Evolutionary conservation across 2,329 filamentous ascomycete species (phyloP).

Genomic region (Talaromyces sp.): DNA sequence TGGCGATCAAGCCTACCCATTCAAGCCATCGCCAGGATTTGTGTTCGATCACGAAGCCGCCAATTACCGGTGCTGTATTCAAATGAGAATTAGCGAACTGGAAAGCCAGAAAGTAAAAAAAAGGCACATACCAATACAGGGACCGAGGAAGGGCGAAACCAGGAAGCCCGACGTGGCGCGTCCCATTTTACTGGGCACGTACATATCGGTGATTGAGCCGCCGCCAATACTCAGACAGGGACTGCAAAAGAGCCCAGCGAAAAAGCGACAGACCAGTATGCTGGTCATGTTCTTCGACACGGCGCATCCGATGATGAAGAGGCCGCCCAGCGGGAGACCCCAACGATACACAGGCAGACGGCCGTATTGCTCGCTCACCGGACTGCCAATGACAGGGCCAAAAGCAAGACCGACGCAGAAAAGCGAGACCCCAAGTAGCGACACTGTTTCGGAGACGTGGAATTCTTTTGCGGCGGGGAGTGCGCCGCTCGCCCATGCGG

Average conservation of each 20-base stretch:
- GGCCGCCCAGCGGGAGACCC: slow-evolving; percentile 1
- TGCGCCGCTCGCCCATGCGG: not conserved
- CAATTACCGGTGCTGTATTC: not conserved
- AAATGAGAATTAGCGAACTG: not conserved
- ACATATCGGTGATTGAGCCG: slow-evolving; percentile 65
- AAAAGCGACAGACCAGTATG: slow-evolving; percentile 19
- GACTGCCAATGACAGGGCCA: slow-evolving; percentile 19
- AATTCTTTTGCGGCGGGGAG: not conserved
- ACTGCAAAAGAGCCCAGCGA: slow-evolving; percentile 19
- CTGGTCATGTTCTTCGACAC: slow-evolving; percentile 21
- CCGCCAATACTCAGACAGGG: slow-evolving; percentile 47
- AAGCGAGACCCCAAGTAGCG: slow-evolving; percentile 6
- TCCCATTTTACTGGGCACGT: not conserved
- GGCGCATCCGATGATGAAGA: slow-evolving; percentile 5
- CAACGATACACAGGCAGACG: slow-evolving; percentile 18
- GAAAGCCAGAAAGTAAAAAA: not conserved
- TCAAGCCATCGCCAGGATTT: not conserved
- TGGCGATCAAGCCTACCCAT: not conserved
- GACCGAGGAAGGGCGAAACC: not conserved
- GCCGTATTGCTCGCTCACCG: slow-evolving; percentile 19
- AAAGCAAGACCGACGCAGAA: slow-evolving; percentile 7
- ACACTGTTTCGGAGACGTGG: slow-evolving; percentile 1
- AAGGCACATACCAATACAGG: not conserved
- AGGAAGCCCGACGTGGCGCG: not conserved
- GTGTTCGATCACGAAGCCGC: slow-evolving; percentile 1